A percentile compares a stretch with the other conserved stretches of the same genome.
Evolutionary conservation across 208 protist genomes (phyloP).

Genomic region (Trichomonas gallinae): DNA sequence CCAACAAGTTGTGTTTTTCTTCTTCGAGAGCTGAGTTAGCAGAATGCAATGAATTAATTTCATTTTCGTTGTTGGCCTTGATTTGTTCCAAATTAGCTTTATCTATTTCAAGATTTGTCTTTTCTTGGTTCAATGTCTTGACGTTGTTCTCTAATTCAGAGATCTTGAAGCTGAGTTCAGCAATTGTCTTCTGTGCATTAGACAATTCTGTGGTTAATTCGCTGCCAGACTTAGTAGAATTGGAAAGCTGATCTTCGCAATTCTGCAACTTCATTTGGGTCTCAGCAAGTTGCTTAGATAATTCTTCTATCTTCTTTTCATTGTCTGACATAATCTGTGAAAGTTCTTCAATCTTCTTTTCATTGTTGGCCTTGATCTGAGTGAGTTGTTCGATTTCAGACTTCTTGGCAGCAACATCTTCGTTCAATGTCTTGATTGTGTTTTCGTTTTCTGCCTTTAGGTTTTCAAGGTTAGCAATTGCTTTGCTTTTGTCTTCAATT

Average conservation of each 20-base stretch:
- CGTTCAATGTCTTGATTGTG: background rate
- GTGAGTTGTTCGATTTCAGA: background rate
- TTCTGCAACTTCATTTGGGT: background rate
- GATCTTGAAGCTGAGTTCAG: background rate
- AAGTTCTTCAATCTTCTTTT: background rate
- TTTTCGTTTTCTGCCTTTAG: background rate
- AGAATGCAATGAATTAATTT: background rate
- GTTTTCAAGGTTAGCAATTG: background rate
- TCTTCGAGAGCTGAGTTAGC: background rate
- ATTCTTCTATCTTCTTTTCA: too few species aligned
- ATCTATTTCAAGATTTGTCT: background rate
- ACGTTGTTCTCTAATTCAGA: background rate
- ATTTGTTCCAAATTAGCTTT: background rate
- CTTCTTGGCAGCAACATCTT: background rate
- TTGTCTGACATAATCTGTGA: background rate
- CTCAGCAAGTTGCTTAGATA: background rate
- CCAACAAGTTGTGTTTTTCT: background rate
- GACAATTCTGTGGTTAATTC: background rate
- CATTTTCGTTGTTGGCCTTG: background rate
- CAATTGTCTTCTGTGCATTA: background rate
- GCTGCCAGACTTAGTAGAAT: background rate
- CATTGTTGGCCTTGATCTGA: background rate
- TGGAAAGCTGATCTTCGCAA: background rate
- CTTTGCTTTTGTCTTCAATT: background rate
- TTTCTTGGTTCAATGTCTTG: background rate